A percentile compares a stretch with the other conserved stretches of the same genome.
phyloP scores from a whole-genome alignment of 1,284 basidiomycete genomes.

The Leccinum idahoense region DNA sequence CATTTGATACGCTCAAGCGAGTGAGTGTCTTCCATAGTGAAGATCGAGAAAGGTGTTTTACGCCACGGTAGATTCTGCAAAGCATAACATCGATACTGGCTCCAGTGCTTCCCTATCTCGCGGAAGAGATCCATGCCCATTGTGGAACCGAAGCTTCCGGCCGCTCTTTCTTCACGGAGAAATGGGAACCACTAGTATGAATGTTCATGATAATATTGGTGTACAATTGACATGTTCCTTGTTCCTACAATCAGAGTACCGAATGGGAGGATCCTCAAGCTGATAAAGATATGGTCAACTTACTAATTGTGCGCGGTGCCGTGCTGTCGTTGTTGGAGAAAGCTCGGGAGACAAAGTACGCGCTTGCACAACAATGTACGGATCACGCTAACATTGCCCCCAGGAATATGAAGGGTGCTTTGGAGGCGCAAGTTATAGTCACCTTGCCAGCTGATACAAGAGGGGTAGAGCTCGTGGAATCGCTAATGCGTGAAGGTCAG shows the following conservation, averaged over 20 bases:
- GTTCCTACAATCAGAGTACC: slow-evolving; percentile 31
- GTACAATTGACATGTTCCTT: slow-evolving; percentile 6
- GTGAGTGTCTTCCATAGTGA: slow-evolving; percentile 35
- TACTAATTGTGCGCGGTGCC: slow-evolving; percentile 51
- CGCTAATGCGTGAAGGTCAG: slow-evolving; percentile 51
- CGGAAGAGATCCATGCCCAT: slow-evolving; percentile 77
- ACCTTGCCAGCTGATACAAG: slow-evolving; percentile 35
- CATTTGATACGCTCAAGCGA: slow-evolving; percentile 61
- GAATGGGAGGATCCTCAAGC: slow-evolving; percentile 54
- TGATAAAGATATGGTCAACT: slow-evolving; percentile 52
- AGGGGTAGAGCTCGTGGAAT: slow-evolving; percentile 22
- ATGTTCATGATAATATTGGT: background rate
- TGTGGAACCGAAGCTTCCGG: slow-evolving; percentile 22
- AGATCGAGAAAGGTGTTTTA: background rate
- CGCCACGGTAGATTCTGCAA: slow-evolving; percentile 54
- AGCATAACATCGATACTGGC: slow-evolving; percentile 74
- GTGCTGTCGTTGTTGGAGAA: slow-evolving; percentile 65
- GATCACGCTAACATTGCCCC: slow-evolving; percentile 1
- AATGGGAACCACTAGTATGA: slow-evolving; percentile 62
- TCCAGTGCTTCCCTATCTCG: slow-evolving; percentile 87
- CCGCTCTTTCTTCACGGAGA: slow-evolving; percentile 59
- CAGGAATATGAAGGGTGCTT: slow-evolving; percentile 65
- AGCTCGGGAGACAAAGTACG: slow-evolving; percentile 65
- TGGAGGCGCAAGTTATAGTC: slow-evolving; percentile 67
- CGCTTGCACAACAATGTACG: background rate